Evolutionary conservation across 108 stramenopile species (phyloP), one percentile per base, ranked within the genome.

Genomic region (Stephanodiscus minutulus): DNA sequence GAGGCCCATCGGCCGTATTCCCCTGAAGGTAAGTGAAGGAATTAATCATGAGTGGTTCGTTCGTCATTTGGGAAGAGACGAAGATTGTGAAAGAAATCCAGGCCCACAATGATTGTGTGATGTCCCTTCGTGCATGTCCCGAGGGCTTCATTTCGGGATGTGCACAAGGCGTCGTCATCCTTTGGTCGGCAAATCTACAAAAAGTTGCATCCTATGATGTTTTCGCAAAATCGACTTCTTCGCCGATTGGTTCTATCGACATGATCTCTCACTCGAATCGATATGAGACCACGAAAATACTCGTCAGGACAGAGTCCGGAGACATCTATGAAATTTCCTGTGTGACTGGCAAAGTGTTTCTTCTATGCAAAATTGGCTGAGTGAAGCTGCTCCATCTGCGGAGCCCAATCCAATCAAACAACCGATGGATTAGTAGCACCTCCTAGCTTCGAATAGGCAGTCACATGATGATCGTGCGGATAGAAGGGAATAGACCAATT

Each of bases 251-350:
- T 17, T 61, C 81, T n/a, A 61, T 91, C 5, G 84, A 82, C 68
- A 49, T 84, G 20, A 35, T 52, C 31, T 54, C 47, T 9, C 81
- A 83, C 60, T 67, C 76, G 10, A 79, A 69, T 61, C 64, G 64
- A 20, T 44, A 20, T 0, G 49, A 27, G 25, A 80, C 76, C 35
- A 66, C 57, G 53, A 86, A 81, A 66, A 64, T 93, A 7, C 52
- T 90, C 27, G 80, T 88, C 2, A 84, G 85, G 20, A 87, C 87
- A 7, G 39, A 58, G 39, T 64, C 60, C 2, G 66, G 83, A 62
- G 85, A 92, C 20, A 74, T 93, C 29, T 73, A 78, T 50, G 89
- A 91, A 59, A 47, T 89, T 27, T 74, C 73, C 15, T 41, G 44
- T 0, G 53, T 31, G 10, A 74, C 73, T 1, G 73, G 73, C 35